Base-by-base conservation (phyloP, 2,329 filamentous ascomycete species). In the Pseudogymnoascus verrucosus region DNA sequence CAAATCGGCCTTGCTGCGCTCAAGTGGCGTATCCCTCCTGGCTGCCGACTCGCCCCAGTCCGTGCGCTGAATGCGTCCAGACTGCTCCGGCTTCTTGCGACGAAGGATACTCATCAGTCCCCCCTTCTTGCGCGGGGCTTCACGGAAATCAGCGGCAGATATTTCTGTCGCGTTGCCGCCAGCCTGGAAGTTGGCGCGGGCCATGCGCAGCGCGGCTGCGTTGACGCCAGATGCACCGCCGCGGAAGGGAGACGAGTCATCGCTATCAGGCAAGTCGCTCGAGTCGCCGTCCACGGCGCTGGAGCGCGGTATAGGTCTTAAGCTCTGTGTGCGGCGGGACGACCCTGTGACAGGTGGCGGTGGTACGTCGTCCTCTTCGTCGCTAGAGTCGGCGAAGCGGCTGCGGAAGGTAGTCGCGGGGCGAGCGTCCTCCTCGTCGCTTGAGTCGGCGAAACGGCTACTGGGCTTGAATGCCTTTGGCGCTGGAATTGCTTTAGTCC, bases 321-420 rank as follows among this genome's bases (percentile, higher is more conserved):
- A 65, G 5, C 51, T 57, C 10, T 36, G 51, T 34, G 51, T 19
- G 2, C 36, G 23, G 5, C 8, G 77, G 77, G 40, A 40, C 21
- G 59, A 61, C 1, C 44, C 5, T 14, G 59, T 16, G 34, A 7
- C 59, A 39, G 72, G 72, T 8, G 73, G 72, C 10, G 74, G 61
- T 21, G 74, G 65, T 34, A 70, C 72, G 1, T 68, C 72, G 37
- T 68, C 77, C 1, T 83, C 81, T 37, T 88, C 86, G 66, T 87
- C 85, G 66, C 89, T 84, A 3, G 87, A 86, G 73, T 88, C 84
- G 3, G 72, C 79, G 65, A 89, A 84, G 0, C 86, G 79, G 67
- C 83, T 85, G 5, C 75, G 71, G 64, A 76, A 73, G 62, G 66
- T 78, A 79, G 69, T 54, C 3, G 68, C 59, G 19, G 69, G 67